phyloP scores from a whole-genome alignment of 2,329 filamentous ascomycete genomes.

The Immersiporthe knoxdaviesiana region DNA sequence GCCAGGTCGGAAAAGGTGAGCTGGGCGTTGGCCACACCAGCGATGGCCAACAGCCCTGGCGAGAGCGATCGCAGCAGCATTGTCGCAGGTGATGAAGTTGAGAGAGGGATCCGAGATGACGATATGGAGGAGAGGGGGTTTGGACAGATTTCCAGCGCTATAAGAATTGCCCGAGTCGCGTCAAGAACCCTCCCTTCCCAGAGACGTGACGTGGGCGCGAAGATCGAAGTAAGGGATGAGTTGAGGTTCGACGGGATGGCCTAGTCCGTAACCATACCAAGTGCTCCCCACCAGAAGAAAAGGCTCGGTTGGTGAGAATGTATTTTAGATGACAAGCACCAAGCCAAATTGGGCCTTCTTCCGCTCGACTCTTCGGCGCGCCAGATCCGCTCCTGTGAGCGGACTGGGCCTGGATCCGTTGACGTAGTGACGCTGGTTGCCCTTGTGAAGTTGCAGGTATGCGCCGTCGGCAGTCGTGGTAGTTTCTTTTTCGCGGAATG shows the following conservation, averaged over 20 bases:
- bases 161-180: not conserved
- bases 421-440: not conserved
- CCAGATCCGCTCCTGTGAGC: not conserved
- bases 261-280: conserved; percentile 3
- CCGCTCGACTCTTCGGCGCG: not conserved
- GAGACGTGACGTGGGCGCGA: conserved; percentile 1
- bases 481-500: not conserved
- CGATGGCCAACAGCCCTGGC: conserved; percentile 24
- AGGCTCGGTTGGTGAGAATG: not conserved
- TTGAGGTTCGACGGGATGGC: not conserved
- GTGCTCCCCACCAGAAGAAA: not conserved
- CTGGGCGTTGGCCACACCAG: conserved; percentile 25
- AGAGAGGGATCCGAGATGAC: not conserved
- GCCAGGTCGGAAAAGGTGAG: conserved; percentile 24
- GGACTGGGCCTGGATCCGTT: not conserved
- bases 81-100: conserved; percentile 1
- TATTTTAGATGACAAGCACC: not conserved
- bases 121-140: too few relatives aligned
- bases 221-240: conserved; percentile 10
- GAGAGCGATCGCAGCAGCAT: conserved; percentile 23
- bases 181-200: conserved; percentile 6
- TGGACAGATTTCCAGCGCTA: not conserved
- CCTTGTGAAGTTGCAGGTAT: not conserved
- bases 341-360: not conserved
- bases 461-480: conserved; percentile 1